phyloP scores from a whole-genome alignment of 352 stramenopile species.

The Pythium phragmitis region DNA sequence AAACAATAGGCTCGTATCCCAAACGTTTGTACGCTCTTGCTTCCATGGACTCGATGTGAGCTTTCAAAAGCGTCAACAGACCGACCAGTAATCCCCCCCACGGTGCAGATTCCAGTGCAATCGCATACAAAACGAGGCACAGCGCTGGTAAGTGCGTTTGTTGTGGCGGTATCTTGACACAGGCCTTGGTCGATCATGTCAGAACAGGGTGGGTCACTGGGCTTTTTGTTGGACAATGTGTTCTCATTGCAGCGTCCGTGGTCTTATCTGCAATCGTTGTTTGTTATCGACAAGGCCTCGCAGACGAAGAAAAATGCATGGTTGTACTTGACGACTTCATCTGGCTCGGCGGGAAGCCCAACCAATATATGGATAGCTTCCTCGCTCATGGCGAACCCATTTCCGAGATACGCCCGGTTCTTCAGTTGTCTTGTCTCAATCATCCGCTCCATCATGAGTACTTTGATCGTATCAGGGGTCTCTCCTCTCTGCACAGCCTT shows the following conservation, averaged over 20 bases:
- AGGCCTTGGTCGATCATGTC: constrained; percentile 7
- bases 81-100: too few species aligned
- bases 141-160: constrained; percentile 8
- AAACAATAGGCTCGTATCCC: too few species aligned
- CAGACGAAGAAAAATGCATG: constrained; percentile 14
- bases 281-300: constrained; percentile 10
- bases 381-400: not conserved
- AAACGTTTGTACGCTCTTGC: too few species aligned
- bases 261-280: constrained; percentile 15
- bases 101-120: constrained; percentile 28
- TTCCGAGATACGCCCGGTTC: constrained; percentile 5
- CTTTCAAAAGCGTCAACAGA: too few species aligned
- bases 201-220: constrained; percentile 16
- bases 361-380: constrained; percentile 1
- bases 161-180: not conserved
- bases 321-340: constrained; percentile 10
- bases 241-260: constrained; percentile 15
- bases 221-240: constrained; percentile 9
- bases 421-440: constrained; percentile 9
- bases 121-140: constrained; percentile 8
- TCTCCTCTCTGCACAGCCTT: constrained; percentile 16
- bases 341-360: not conserved
- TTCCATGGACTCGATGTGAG: too few species aligned
- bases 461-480: constrained; percentile 15
- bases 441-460: constrained; percentile 12